Evolutionary conservation across 768 basidiomycete genomes (phyloP).

Genomic region (Serendipita sp.): DNA sequence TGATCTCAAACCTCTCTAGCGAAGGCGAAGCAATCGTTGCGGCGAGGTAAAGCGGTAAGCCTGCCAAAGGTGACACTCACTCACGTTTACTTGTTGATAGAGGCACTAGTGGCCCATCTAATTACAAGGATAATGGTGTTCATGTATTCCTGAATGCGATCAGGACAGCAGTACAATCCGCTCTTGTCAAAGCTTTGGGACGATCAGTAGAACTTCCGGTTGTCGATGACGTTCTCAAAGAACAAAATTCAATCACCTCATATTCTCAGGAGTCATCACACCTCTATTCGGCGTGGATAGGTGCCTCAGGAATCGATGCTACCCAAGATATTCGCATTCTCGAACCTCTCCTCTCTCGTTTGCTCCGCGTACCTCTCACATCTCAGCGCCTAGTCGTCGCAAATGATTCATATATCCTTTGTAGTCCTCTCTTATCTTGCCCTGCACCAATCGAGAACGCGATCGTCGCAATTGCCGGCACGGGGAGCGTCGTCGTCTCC

Average conservation of each 20-base stretch:
- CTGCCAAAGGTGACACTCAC: too few relatives aligned
- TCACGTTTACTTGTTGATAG: slow-evolving; percentile 28
- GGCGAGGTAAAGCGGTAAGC: too few relatives aligned
- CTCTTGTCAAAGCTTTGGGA: slow-evolving; percentile 23
- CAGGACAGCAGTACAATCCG: slow-evolving; percentile 33
- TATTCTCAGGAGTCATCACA: not conserved
- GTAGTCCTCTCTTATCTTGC: slow-evolving; percentile 54
- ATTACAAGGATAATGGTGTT: slow-evolving; percentile 66
- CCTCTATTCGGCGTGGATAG: slow-evolving; percentile 65
- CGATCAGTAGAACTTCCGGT: slow-evolving; percentile 12
- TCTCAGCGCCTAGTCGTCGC: slow-evolving; percentile 38
- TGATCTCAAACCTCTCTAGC: slow-evolving; percentile 32
- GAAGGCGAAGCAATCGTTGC: not conserved
- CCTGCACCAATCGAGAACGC: slow-evolving; percentile 39
- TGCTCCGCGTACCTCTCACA: slow-evolving; percentile 43
- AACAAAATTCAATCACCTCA: not conserved
- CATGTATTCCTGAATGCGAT: slow-evolving; percentile 44
- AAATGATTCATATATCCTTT: slow-evolving; percentile 77
- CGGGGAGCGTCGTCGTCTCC: slow-evolving; percentile 60
- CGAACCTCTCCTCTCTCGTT: slow-evolving; percentile 34
- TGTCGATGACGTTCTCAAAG: slow-evolving; percentile 10
- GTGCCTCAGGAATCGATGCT: slow-evolving; percentile 69
- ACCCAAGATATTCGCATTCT: slow-evolving; percentile 43
- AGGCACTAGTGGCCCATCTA: slow-evolving; percentile 63
- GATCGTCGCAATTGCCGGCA: slow-evolving; percentile 64